phyloP scores from a whole-genome alignment of 768 basidiomycete species.

The Obba rivulosa region DNA sequence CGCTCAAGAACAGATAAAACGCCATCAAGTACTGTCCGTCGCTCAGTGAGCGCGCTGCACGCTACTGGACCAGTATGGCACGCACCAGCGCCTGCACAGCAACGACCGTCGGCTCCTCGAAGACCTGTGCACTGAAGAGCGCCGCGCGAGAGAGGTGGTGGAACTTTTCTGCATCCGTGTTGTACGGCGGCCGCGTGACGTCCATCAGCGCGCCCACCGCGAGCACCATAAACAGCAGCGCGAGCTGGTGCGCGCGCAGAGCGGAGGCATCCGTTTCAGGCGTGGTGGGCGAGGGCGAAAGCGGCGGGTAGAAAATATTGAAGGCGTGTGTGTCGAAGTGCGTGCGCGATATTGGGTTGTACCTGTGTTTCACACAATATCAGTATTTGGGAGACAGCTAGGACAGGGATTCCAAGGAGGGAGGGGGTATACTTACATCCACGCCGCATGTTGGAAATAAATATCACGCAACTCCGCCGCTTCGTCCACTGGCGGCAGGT shows the following conservation, averaged over 20 bases:
- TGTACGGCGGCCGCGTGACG: slow-evolving; percentile 47
- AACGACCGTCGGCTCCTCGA: slow-evolving; percentile 58
- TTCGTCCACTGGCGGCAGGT: slow-evolving; percentile 56
- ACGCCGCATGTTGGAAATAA: slow-evolving; percentile 62
- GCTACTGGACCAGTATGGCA: not conserved
- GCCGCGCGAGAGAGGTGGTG: slow-evolving; percentile 59
- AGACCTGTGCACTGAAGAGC: slow-evolving; percentile 55
- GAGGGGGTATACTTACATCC: slow-evolving; percentile 45
- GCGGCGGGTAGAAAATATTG: slow-evolving; percentile 45
- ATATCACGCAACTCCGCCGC: slow-evolving; percentile 57
- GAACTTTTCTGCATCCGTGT: slow-evolving; percentile 52
- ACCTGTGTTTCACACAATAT: slow-evolving; percentile 37
- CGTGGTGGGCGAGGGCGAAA: slow-evolving; percentile 34
- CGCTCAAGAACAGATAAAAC: slow-evolving; percentile 36
- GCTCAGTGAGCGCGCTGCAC: too few species aligned
- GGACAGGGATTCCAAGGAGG: too few species aligned
- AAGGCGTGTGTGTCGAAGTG: slow-evolving; percentile 53
- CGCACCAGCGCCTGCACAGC: slow-evolving; percentile 62
- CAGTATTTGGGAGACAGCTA: not conserved
- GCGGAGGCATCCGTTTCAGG: slow-evolving; percentile 10
- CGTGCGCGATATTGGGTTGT: slow-evolving; percentile 53
- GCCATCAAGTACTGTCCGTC: slow-evolving; percentile 48
- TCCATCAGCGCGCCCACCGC: slow-evolving; percentile 63
- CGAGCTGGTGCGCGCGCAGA: slow-evolving; percentile 46
- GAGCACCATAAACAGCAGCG: slow-evolving; percentile 59